A percentile compares a stretch with the other conserved stretches of the same genome.
These are phyloP conservation scores for Telopea speciosissima DNA, from an alignment of 177 flowering plant genomes.

Conservation along the genomic window DNA sequence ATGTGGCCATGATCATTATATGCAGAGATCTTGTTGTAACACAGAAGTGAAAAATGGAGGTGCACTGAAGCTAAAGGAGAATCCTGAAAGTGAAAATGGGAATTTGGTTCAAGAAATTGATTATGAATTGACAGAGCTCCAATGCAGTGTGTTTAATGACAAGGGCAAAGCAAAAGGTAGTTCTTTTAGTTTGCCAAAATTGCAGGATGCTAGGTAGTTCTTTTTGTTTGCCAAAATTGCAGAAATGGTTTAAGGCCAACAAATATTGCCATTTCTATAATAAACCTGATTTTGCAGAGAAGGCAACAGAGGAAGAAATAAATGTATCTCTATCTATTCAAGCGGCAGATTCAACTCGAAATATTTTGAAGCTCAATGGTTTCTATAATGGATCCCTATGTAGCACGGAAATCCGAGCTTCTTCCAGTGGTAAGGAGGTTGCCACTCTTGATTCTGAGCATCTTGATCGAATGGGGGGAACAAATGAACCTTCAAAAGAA, in stretches of 20 bases:
- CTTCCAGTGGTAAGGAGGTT: conserved; percentile 8
- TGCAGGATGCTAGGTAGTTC: background rate
- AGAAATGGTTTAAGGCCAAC: background rate
- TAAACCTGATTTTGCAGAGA: conserved; percentile 15
- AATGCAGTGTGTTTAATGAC: conserved; percentile 1
- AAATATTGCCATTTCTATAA: background rate
- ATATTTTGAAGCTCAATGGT: conserved; percentile 7
- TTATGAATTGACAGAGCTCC: conserved; percentile 6
- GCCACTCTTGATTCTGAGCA: conserved; percentile 2
- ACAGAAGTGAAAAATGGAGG: conserved; percentile 27
- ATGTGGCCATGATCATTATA: background rate
- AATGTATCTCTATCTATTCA: conserved; percentile 17
- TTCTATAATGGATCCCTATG: conserved; percentile 9
- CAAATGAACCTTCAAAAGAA: conserved; percentile 15
- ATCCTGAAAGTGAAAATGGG: conserved; percentile 14
- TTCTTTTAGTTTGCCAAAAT: conserved; percentile 2
- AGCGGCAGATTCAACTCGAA: conserved; percentile 13
- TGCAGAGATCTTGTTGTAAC: conserved; percentile 36
- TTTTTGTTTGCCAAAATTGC: too few relatives aligned
- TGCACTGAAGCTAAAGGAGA: conserved; percentile 20
- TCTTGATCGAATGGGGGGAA: conserved; percentile 16
- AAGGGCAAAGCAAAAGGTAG: conserved; percentile 16
- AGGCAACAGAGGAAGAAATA: conserved; percentile 11
- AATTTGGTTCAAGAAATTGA: conserved; percentile 15
- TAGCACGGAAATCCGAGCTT: conserved; percentile 8